Evolutionary conservation across 2,329 filamentous ascomycete genomes (phyloP), one percentile per base, ranked within the genome.

Genomic region (Tolypocladium inflatum): DNA sequence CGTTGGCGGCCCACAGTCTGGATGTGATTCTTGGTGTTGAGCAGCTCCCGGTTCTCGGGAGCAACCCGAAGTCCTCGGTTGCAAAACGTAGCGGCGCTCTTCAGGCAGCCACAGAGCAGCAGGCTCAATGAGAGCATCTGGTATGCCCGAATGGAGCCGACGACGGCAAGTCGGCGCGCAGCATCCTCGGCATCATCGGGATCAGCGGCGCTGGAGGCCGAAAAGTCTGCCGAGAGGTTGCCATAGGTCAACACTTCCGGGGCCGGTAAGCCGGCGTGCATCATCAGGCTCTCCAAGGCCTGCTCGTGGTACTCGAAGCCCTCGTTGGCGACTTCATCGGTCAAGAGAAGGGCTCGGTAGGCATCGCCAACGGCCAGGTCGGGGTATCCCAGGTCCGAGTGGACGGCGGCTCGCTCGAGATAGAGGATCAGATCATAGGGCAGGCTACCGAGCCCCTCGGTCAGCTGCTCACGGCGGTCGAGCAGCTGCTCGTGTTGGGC

Each of bases 341-440:
- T 82, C 53, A 99, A 77, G 4, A 96, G 82, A n/a, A 97, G 80
- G 1, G 92, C 91, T 57, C 89, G 87, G 70, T 97, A 97, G 6
- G 91, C 90, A 76, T 97, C 92, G 39, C 91, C 90, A 13, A 88
- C 87, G 6, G 91, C 91, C 43, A 99, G 82, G 71, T 99, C 94
- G 0, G 91, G 90, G 71, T 96, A 97, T 42, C 85, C 90, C 53
- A 97, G 79, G 52, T 84, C 77, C 19, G 85, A 81, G 71, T 97
- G 85, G 48, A 88, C 77, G 39, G 82, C 75, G 30, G 90, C 90
- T 38, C 92, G 84, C 62, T 87, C 80, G 57, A 89, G 76, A 63
- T 86, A 87, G 9, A 87, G 76, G 57, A 88, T 76, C 41, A 85
- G 70, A 64, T 88, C 84, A 66, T 86, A 87, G 1, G 84, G 80